Conservation (phyloP, 2,329 filamentous ascomycete genomes). For the Diplodia scrobiculata region DNA sequence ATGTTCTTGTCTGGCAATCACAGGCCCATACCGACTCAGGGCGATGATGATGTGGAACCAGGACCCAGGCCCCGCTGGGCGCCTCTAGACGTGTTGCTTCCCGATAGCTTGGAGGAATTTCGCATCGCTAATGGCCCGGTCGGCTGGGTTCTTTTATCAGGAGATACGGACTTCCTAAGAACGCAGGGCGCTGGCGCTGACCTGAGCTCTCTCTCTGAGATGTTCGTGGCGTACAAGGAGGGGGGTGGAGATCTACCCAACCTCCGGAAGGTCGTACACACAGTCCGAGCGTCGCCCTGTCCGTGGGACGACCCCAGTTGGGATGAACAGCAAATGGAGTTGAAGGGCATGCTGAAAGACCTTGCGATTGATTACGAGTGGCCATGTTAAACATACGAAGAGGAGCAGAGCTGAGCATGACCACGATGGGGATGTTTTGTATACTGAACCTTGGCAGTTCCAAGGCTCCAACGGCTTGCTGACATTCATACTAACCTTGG, state of each 20-base stretch:
- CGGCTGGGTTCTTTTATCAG: not conserved
- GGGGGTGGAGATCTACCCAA: not conserved
- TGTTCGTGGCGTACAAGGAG: constrained; percentile 1
- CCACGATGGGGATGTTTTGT: too few relatives aligned
- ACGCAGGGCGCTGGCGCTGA: not conserved
- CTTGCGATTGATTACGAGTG: constrained; percentile 1
- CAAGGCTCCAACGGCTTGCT: too few relatives aligned
- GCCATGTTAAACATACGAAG: not conserved
- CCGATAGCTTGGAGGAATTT: not conserved
- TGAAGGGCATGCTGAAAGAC: not conserved
- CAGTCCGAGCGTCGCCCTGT: not conserved
- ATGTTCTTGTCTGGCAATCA: not conserved
- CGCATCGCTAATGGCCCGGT: not conserved
- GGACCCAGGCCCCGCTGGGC: not conserved
- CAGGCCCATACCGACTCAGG: too few relatives aligned
- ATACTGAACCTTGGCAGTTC: too few relatives aligned
- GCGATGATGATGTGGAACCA: not conserved
- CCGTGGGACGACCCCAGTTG: not conserved
- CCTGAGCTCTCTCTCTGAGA: not conserved
- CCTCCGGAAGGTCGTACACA: not conserved
- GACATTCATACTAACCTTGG: too few relatives aligned
- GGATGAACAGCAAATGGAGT: not conserved
- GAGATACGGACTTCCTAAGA: not conserved
- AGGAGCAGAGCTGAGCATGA: too few relatives aligned
- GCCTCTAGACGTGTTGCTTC: not conserved